A percentile compares a stretch with the other conserved stretches of the same genome.
Conservation (phyloP, 768 basidiomycete species). For the Termitomyces titanicus region DNA sequence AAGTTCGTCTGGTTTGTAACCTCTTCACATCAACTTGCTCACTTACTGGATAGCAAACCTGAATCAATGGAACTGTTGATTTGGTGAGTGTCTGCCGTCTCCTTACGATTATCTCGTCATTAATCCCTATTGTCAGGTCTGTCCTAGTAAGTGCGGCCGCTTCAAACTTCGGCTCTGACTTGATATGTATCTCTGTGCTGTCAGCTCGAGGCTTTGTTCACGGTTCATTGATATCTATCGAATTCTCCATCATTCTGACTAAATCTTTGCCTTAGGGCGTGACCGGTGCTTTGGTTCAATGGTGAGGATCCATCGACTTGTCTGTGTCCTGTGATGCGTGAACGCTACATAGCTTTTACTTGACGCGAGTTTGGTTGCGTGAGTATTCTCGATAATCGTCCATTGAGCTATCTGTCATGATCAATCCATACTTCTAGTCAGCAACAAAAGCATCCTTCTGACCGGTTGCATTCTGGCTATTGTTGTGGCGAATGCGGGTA, state of each 20-base stretch:
- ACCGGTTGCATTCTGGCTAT: slow-evolving; percentile 28
- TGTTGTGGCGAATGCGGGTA: slow-evolving; percentile 29
- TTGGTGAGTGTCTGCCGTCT: slow-evolving; percentile 20
- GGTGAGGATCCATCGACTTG: slow-evolving; percentile 24
- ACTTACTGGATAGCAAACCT: slow-evolving; percentile 17
- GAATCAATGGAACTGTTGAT: slow-evolving; percentile 18
- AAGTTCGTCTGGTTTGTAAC: slow-evolving; percentile 5
- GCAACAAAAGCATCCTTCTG: slow-evolving; percentile 34
- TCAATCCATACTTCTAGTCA: slow-evolving; percentile 26
- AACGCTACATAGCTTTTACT: slow-evolving; percentile 36
- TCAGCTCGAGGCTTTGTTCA: slow-evolving; percentile 44
- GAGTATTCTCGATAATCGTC: slow-evolving; percentile 12
- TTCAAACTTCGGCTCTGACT: too few species aligned
- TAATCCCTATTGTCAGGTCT: slow-evolving; percentile 27
- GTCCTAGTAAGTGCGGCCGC: slow-evolving; percentile 29
- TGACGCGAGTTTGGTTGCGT: slow-evolving; percentile 46
- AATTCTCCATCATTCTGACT: background rate
- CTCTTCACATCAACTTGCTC: background rate
- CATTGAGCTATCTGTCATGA: background rate
- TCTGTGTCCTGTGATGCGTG: background rate
- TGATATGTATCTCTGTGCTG: background rate
- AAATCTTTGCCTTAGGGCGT: slow-evolving; percentile 33
- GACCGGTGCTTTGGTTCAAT: slow-evolving; percentile 50
- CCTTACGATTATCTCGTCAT: background rate
- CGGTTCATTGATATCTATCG: slow-evolving; percentile 25